Conservation (phyloP, 495 filamentous ascomycete genomes). For the Penicillium lividum region DNA sequence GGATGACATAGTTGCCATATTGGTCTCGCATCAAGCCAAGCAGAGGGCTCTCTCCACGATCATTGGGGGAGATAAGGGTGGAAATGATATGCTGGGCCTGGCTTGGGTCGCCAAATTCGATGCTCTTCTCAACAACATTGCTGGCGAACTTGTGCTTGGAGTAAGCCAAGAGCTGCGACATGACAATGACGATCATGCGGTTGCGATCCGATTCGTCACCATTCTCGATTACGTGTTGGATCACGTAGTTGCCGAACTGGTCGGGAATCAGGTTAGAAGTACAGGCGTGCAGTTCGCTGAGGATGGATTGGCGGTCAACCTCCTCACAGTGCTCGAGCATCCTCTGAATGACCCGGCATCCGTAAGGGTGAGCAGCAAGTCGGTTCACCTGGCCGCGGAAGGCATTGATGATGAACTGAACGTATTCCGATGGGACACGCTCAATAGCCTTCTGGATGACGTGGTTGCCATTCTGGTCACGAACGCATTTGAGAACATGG, state of each 20-base stretch:
- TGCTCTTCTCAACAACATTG: slow-evolving; percentile 96
- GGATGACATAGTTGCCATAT: slow-evolving; percentile 96
- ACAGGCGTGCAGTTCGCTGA: slow-evolving; percentile 77
- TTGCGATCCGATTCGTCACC: slow-evolving; percentile 75
- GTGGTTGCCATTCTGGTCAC: slow-evolving; percentile 93
- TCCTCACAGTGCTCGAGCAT: slow-evolving; percentile 86
- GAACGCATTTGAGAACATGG: slow-evolving; percentile 78
- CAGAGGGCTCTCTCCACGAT: slow-evolving; percentile 67
- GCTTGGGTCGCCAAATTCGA: slow-evolving; percentile 68
- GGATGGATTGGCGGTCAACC: slow-evolving; percentile 65
- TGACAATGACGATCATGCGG: slow-evolving; percentile 72
- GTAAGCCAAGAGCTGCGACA: slow-evolving; percentile 65
- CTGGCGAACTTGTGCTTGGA: slow-evolving; percentile 97
- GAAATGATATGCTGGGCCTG: slow-evolving; percentile 72
- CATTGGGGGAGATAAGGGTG: slow-evolving; percentile 58
- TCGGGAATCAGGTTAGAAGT: slow-evolving; percentile 75
- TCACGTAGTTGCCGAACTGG: slow-evolving; percentile 96
- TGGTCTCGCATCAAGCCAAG: slow-evolving; percentile 82
- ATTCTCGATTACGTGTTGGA: slow-evolving; percentile 87
- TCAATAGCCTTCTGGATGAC: slow-evolving; percentile 96
- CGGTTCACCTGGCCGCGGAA: slow-evolving; percentile 78
- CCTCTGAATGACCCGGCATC: slow-evolving; percentile 91
- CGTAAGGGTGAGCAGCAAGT: slow-evolving; percentile 80
- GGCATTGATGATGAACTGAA: slow-evolving; percentile 86
- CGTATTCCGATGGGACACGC: slow-evolving; percentile 74